Evolutionary conservation across 306 rosid genomes (phyloP).

Genomic region (Castanea mollissima): DNA sequence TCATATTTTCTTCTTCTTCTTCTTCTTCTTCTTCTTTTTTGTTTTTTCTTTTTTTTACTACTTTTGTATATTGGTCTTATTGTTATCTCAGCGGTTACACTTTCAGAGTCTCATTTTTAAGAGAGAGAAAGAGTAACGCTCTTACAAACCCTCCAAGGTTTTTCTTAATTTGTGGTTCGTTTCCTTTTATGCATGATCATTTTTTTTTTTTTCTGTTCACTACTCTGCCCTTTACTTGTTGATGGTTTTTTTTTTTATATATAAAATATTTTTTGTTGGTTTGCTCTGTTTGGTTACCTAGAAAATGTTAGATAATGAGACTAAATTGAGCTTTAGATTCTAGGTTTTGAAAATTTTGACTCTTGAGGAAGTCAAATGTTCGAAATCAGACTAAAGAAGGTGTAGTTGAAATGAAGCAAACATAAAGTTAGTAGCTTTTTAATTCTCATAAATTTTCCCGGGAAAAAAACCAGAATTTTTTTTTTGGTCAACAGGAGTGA

Average conservation of each 20-base stretch:
- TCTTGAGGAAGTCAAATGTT: neutral
- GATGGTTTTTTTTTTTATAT: neutral
- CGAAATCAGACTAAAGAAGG: neutral
- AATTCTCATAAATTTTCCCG: neutral
- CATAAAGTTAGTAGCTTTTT: neutral
- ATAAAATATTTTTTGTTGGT: neutral
- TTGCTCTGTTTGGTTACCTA: constrained; percentile 3
- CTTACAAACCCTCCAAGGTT: neutral
- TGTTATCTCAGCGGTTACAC: neutral
- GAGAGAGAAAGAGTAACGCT: neutral
- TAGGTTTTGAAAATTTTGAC: neutral
- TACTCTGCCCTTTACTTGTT: neutral
- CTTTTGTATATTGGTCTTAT: neutral
- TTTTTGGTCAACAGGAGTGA: neutral
- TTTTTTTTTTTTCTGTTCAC: neutral
- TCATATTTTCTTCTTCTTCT: neutral
- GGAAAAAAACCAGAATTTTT: neutral
- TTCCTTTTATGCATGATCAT: neutral
- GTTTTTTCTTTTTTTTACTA: neutral
- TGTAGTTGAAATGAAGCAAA: neutral
- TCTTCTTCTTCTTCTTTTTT: neutral
- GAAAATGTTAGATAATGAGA: neutral
- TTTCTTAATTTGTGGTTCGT: neutral
- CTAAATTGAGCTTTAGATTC: neutral
- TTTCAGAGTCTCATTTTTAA: neutral